Conservation (phyloP, 148 eudicot genomes). For the Cornus controversa region DNA sequence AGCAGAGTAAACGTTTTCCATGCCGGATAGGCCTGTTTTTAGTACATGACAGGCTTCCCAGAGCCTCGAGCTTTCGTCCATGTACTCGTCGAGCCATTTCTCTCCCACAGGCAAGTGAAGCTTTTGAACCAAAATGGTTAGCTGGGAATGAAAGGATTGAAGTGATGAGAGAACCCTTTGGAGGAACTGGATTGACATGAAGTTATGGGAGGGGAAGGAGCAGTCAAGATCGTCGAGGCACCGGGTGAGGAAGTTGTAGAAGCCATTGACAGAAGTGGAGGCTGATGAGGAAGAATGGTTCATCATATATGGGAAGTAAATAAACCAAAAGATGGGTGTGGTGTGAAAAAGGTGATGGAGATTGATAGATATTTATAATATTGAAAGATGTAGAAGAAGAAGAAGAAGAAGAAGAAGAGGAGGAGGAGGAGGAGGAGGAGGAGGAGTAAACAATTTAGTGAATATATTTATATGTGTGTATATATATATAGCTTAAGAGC, state of each 20-base stretch:
- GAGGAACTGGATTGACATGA: constrained; percentile 49
- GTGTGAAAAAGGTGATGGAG: constrained; percentile 26
- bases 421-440: constrained; percentile 4
- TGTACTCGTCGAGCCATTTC: constrained; percentile 65
- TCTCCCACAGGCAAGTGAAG: constrained; percentile 48
- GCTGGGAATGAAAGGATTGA: constrained; percentile 47
- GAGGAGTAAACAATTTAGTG: background rate
- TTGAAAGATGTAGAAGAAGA: too few species aligned
- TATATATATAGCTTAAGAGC: background rate
- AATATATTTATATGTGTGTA: background rate
- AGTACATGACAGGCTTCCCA: constrained; percentile 58
- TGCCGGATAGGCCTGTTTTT: constrained; percentile 33
- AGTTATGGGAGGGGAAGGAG: constrained; percentile 33
- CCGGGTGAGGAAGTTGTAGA: constrained; percentile 41
- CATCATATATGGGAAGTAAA: constrained; percentile 23
- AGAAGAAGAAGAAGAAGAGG: background rate
- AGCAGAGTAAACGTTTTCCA: constrained; percentile 40
- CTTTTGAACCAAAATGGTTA: constrained; percentile 37
- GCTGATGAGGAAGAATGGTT: constrained; percentile 31
- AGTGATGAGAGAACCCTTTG: constrained; percentile 46
- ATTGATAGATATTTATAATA: constrained; percentile 29
- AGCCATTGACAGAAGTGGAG: constrained; percentile 45
- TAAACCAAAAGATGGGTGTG: background rate
- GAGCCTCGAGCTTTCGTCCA: constrained; percentile 59
- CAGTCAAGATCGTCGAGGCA: constrained; percentile 42